phyloP scores from a whole-genome alignment of 1,139 yeast species.

The Hansenula lynferdii region DNA sequence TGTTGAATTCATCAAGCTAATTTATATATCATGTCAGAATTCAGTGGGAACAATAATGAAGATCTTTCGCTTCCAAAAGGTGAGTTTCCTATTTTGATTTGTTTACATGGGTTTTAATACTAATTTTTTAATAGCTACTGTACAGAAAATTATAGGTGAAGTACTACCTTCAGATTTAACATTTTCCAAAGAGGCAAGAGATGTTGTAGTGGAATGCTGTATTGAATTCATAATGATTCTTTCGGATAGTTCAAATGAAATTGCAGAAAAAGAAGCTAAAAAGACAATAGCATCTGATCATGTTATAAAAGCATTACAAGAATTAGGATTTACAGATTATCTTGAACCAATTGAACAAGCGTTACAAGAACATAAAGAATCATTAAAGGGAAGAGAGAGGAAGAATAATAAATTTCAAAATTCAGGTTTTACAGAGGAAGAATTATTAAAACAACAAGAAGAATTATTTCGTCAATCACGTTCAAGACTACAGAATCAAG shows the following conservation, averaged over 20 bases:
- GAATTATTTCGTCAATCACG: constrained; percentile 87
- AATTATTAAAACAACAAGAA: constrained; percentile 66
- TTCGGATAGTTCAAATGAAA: constrained; percentile 90
- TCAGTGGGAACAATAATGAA: constrained; percentile 21
- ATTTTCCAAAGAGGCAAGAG: constrained; percentile 91
- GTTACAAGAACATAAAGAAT: constrained; percentile 81
- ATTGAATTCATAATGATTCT: constrained; percentile 94
- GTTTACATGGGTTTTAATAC: constrained; percentile 3
- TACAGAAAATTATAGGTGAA: constrained; percentile 89
- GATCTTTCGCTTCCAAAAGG: constrained; percentile 30
- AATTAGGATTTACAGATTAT: constrained; percentile 83
- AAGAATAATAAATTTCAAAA: constrained; percentile 91
- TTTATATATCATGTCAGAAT: constrained; percentile 26
- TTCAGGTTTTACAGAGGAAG: constrained; percentile 79
- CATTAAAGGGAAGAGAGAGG: constrained; percentile 83
- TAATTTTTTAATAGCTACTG: constrained; percentile 60
- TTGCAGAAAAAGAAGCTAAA: constrained; percentile 94
- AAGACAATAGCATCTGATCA: constrained; percentile 97
- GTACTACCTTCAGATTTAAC: constrained; percentile 82
- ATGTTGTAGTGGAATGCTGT: constrained; percentile 92
- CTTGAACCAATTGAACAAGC: constrained; percentile 80
- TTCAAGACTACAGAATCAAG: constrained; percentile 56
- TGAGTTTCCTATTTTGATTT: constrained; percentile 12
- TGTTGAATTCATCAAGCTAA: no score
- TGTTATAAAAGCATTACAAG: constrained; percentile 84